A percentile compares a stretch with the other conserved stretches of the same genome.
Evolutionary conservation across 1,284 basidiomycete genomes (phyloP).

Genomic region (Schizophyllum amplum): DNA sequence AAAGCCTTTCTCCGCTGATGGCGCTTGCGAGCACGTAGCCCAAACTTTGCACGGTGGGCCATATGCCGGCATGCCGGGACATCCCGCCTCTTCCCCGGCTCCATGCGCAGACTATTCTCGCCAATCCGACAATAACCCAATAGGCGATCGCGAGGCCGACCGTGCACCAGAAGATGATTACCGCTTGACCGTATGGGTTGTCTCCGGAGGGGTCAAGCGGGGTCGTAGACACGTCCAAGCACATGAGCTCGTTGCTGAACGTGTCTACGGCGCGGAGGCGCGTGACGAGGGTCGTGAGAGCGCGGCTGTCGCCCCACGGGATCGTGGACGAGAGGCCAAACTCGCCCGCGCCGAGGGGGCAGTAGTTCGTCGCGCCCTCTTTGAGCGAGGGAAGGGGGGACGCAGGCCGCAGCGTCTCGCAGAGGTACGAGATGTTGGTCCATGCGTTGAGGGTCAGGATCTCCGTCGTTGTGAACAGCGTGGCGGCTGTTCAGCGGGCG

Average conservation of each 20-base stretch:
- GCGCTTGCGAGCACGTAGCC: conserved; percentile 90
- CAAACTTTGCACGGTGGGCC: conserved; percentile 66
- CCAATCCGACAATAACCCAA: conserved; percentile 73
- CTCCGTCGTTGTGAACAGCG: conserved; percentile 75
- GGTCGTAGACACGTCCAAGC: conserved; percentile 74
- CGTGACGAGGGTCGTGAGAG: conserved; percentile 79
- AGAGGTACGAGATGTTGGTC: conserved; percentile 67
- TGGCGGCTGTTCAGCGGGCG: conserved; percentile 42
- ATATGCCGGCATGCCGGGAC: conserved; percentile 48
- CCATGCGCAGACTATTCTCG: conserved; percentile 81
- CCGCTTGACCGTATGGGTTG: conserved; percentile 64
- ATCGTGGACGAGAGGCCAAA: conserved; percentile 79
- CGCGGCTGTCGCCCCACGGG: conserved; percentile 62
- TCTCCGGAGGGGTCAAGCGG: conserved; percentile 54
- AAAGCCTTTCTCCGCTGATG: conserved; percentile 83
- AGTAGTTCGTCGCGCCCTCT: conserved; percentile 45
- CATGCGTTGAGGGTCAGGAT: conserved; percentile 73
- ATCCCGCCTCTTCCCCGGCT: conserved; percentile 61
- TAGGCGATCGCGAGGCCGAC: conserved; percentile 73
- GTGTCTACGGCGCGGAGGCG: conserved; percentile 86
- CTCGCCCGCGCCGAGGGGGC: conserved; percentile 66
- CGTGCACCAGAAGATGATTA: conserved; percentile 77
- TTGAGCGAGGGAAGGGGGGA: conserved; percentile 46
- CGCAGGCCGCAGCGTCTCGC: conserved; percentile 65
- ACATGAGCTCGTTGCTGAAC: conserved; percentile 70